These are phyloP conservation scores for Colletotrichum tropicicola DNA, from an alignment of 2,329 filamentous ascomycete genomes.

Conservation along the genomic window DNA sequence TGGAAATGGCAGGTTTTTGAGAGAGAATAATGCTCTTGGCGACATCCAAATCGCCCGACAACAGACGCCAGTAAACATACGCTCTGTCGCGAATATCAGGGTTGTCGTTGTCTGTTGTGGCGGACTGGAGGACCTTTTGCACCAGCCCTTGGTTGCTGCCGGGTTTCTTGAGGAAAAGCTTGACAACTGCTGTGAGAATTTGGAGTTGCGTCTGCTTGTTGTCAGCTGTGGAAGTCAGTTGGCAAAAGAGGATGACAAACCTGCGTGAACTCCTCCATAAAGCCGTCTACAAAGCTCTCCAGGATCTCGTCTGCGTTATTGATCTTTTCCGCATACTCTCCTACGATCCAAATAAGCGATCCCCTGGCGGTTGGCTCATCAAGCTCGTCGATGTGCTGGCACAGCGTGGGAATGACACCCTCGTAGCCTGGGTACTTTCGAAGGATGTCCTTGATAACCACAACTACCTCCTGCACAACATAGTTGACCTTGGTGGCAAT, in stretches of 20 bases:
- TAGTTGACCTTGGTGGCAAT: conserved; percentile 99
- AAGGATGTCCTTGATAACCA: conserved; percentile 99
- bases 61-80: conserved; percentile 96
- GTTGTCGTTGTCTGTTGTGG: conserved; percentile 95
- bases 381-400: conserved; percentile 95
- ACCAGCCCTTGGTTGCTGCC: conserved; percentile 90
- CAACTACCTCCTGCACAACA: conserved; percentile 96
- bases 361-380: conserved; percentile 93
- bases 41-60: conserved; percentile 90
- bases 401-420: conserved; percentile 95
- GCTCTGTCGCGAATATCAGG: conserved; percentile 96
- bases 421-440: conserved; percentile 98
- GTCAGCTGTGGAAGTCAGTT: conserved; percentile 27
- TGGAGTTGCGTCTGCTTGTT: conserved; percentile 85
- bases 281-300: conserved; percentile 88
- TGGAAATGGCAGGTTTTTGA: conserved; percentile 91
- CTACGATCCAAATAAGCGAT: conserved; percentile 97
- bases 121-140: conserved; percentile 91
- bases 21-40: conserved; percentile 92
- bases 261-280: conserved; percentile 96
- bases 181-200: conserved; percentile 96
- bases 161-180: conserved; percentile 96
- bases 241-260: conserved; percentile 52
- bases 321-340: conserved; percentile 99
- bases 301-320: conserved; percentile 97